Conservation (phyloP, 192 early-diverging fungal species). For the Coemansia brasiliensis region DNA sequence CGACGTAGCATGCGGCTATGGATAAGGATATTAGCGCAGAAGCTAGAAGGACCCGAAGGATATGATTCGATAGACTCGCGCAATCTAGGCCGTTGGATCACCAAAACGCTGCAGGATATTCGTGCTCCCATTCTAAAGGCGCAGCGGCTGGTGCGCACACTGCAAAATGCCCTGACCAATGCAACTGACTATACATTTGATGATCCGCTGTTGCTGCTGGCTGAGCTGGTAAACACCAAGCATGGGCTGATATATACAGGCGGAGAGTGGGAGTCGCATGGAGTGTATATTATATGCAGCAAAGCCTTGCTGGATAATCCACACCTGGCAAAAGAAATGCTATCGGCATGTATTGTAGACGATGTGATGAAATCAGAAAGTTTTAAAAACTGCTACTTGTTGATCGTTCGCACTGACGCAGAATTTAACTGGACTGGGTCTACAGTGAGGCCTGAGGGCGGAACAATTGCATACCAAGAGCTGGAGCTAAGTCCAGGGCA, state of each 20-base stretch:
- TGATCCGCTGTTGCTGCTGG: conserved; percentile 60
- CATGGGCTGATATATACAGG: conserved; percentile 74
- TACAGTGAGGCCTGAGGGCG: conserved; percentile 15
- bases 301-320: conserved; percentile 59
- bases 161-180: conserved; percentile 58
- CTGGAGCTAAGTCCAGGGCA: conserved; percentile 37
- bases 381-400: conserved; percentile 36
- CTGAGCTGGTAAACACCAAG: conserved; percentile 63
- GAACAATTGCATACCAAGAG: conserved; percentile 31
- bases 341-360: conserved; percentile 56
- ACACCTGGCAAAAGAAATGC: conserved; percentile 51
- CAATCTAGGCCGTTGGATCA: conserved; percentile 43
- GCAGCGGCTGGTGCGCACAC: conserved; percentile 48
- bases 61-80: conserved; percentile 42
- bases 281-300: conserved; percentile 76
- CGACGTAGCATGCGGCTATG: conserved; percentile 34
- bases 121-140: conserved; percentile 45
- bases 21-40: conserved; percentile 25
- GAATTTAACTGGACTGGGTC: conserved; percentile 50
- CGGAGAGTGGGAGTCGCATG: conserved; percentile 64
- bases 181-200: conserved; percentile 75
- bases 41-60: conserved; percentile 37
- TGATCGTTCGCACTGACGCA: conserved; percentile 45
- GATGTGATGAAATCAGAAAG: conserved; percentile 18
- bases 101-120: conserved; percentile 47